Percentiles rank a stretch among this genome's conserved stretches.
phyloP scores from a whole-genome alignment of 148 eudicot genomes.

The Pharnaceum exiguum region DNA sequence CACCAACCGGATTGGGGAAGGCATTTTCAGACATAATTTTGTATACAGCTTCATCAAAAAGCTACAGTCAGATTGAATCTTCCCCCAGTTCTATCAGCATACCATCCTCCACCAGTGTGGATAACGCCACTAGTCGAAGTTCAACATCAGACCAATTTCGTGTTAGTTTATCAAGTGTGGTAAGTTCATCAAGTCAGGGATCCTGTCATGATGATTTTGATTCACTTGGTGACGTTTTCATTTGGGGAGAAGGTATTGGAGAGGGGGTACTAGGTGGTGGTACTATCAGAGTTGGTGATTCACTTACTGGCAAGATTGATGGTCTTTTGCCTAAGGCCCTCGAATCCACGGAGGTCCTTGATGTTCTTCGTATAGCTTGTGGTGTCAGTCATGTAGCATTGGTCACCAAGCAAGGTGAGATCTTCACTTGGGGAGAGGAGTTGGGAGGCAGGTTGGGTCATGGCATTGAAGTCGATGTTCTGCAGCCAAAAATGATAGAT shows the following conservation, averaged over 20 bases:
- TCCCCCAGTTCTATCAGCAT: constrained; percentile 25
- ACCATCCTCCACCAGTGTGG: constrained; percentile 27
- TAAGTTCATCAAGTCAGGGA: constrained; percentile 91
- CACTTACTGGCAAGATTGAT: constrained; percentile 38
- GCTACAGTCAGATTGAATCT: constrained; percentile 33
- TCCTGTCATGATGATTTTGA: constrained; percentile 74
- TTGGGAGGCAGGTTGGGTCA: constrained; percentile 95
- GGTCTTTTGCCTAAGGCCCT: constrained; percentile 64
- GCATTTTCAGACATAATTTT: constrained; percentile 69
- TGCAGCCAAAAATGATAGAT: constrained; percentile 66
- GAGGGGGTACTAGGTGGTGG: constrained; percentile 68
- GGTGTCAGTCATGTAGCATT: constrained; percentile 74
- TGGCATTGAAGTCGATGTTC: constrained; percentile 66
- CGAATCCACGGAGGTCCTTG: constrained; percentile 71
- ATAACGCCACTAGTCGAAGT: constrained; percentile 41
- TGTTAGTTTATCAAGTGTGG: constrained; percentile 72
- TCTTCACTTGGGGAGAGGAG: constrained; percentile 92
- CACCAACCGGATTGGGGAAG: constrained; percentile 66
- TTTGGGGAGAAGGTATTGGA: constrained; percentile 84
- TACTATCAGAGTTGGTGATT: constrained; percentile 25
- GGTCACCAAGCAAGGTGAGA: constrained; percentile 83
- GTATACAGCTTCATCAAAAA: constrained; percentile 46
- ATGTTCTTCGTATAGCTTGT: constrained; percentile 67
- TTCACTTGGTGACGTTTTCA: constrained; percentile 69
- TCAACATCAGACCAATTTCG: constrained; percentile 62